These are phyloP conservation scores for Chalciporus piperatoides DNA, from an alignment of 1,284 basidiomycete species.

Conservation along the genomic window DNA sequence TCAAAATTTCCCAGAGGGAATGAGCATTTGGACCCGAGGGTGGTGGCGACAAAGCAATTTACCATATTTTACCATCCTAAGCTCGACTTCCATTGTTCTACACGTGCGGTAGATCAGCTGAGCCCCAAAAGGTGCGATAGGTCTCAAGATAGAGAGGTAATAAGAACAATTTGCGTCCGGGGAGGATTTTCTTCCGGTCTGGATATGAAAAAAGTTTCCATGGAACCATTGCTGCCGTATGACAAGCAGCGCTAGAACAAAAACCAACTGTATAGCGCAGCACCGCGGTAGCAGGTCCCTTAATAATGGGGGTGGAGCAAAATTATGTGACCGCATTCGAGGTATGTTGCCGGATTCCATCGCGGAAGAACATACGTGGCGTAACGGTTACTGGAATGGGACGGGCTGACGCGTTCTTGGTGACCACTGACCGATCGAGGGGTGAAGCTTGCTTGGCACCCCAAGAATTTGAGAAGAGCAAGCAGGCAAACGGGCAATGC, in stretches of 20 bases:
- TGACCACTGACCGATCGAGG: slow-evolving; percentile 19
- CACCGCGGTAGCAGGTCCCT: slow-evolving; percentile 21
- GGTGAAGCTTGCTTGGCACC: slow-evolving; percentile 21
- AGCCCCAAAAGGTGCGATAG: slow-evolving; percentile 22
- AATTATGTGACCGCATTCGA: slow-evolving; percentile 26
- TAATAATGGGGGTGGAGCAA: slow-evolving; percentile 29
- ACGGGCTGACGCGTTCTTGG: slow-evolving; percentile 14
- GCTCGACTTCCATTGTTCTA: slow-evolving; percentile 30
- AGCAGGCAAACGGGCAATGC: slow-evolving; percentile 34
- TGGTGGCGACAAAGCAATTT: slow-evolving; percentile 19
- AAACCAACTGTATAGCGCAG: slow-evolving; percentile 19
- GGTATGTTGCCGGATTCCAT: slow-evolving; percentile 25
- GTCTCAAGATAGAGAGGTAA: slow-evolving; percentile 19
- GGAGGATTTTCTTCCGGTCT: slow-evolving; percentile 20
- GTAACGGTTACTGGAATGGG: slow-evolving; percentile 22
- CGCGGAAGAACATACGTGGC: slow-evolving; percentile 28
- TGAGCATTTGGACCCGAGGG: slow-evolving; percentile 21
- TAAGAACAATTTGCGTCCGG: slow-evolving; percentile 28
- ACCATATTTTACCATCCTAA: slow-evolving; percentile 23
- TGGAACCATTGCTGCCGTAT: slow-evolving; percentile 22
- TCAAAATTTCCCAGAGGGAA: slow-evolving; percentile 23
- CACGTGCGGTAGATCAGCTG: slow-evolving; percentile 32
- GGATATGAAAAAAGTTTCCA: slow-evolving; percentile 31
- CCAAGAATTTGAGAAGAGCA: slow-evolving; percentile 18
- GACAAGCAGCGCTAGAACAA: slow-evolving; percentile 26